These are phyloP conservation scores for Rhodotorula toruloides DNA, from an alignment of 768 basidiomycete genomes.

Conservation along the genomic window DNA sequence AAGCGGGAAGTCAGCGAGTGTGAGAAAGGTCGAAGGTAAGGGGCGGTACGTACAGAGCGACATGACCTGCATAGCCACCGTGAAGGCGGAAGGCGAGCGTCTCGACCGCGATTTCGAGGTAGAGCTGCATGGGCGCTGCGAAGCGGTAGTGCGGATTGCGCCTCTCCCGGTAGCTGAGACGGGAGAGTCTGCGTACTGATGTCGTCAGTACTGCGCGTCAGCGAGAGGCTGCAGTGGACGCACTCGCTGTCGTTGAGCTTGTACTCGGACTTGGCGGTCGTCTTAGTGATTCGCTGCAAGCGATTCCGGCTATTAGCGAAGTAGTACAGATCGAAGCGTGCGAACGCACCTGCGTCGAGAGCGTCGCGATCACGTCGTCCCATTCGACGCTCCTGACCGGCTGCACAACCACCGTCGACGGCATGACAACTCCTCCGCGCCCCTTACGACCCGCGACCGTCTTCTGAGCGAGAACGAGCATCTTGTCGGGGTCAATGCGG, in stretches of 20 bases:
- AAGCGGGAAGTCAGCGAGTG: background rate
- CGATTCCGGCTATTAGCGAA: background rate
- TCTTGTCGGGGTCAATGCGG: background rate
- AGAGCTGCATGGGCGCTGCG: conserved; percentile 7
- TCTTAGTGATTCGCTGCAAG: conserved; percentile 23
- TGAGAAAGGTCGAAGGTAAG: background rate
- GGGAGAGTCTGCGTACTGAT: background rate
- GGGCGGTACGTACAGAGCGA: background rate
- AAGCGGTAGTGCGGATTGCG: conserved; percentile 11
- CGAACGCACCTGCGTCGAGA: conserved; percentile 1
- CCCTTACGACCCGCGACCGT: background rate
- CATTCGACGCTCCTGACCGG: conserved; percentile 3
- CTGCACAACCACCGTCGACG: no score
- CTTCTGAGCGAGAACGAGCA: background rate
- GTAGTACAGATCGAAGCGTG: background rate
- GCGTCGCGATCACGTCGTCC: conserved; percentile 4
- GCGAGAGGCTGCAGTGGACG: background rate
- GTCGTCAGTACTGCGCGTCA: background rate
- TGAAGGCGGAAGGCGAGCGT: conserved; percentile 13
- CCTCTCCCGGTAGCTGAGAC: background rate
- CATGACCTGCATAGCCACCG: conserved; percentile 11
- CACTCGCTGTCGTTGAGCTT: conserved; percentile 21
- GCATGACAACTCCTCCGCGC: no score
- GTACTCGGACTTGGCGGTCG: conserved; percentile 13
- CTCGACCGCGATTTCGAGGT: conserved; percentile 24